Evolutionary conservation across 495 filamentous ascomycete genomes (phyloP).

Genomic region (Sporormia fimetaria): DNA sequence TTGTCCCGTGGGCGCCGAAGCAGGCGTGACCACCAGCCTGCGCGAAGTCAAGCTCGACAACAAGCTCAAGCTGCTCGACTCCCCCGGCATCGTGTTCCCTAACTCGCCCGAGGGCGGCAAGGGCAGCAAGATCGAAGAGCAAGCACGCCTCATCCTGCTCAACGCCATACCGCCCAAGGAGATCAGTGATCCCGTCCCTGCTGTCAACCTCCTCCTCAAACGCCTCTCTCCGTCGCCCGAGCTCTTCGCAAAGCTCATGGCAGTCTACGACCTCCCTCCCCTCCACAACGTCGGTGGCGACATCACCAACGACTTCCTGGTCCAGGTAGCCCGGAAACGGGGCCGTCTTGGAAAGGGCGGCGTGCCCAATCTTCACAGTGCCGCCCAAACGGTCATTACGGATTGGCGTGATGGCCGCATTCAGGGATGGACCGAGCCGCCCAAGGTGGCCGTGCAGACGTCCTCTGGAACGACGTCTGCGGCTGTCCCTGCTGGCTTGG

Average conservation of each 20-base stretch:
- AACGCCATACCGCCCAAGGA: constrained; percentile 89
- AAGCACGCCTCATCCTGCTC: constrained; percentile 75
- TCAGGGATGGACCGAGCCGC: constrained; percentile 80
- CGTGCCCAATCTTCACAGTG: constrained; percentile 74
- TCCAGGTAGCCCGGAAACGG: constrained; percentile 87
- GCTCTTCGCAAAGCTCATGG: constrained; percentile 61
- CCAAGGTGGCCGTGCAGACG: constrained; percentile 39
- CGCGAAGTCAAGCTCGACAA: constrained; percentile 88
- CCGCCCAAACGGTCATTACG: constrained; percentile 82
- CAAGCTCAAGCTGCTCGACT: constrained; percentile 89
- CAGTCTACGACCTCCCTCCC: constrained; percentile 69
- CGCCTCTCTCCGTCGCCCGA: constrained; percentile 61
- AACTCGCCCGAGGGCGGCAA: constrained; percentile 40
- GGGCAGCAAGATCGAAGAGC: constrained; percentile 55
- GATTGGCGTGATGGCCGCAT: constrained; percentile 96
- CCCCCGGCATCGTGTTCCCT: constrained; percentile 92
- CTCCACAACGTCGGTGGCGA: constrained; percentile 60
- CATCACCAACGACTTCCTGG: constrained; percentile 77
- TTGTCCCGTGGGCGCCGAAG: constrained; percentile 84
- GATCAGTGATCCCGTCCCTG: constrained; percentile 81
- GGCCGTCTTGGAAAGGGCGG: constrained; percentile 83
- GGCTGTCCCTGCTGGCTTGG: constrained; percentile 23
- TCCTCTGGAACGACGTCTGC: constrained; percentile 27
- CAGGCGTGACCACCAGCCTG: constrained; percentile 81
- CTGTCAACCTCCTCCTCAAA: constrained; percentile 68